Conservation (phyloP, 306 rosid genomes). For the Abrus precatorius region DNA sequence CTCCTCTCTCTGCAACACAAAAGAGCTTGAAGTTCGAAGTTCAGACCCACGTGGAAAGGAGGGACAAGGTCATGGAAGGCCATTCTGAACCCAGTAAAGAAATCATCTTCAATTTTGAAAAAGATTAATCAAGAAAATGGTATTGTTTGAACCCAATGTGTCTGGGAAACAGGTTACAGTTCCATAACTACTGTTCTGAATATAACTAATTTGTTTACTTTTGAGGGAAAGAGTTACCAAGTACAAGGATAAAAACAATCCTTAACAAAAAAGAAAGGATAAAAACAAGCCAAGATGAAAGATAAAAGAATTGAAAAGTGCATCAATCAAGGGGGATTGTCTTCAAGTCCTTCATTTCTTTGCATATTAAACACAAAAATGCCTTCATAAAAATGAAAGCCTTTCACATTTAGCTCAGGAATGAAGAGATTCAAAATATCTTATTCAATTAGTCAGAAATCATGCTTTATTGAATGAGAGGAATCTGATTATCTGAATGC, state of each 20-base stretch:
- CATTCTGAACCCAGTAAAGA: not conserved
- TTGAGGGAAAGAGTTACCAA: not conserved
- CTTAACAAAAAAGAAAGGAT: not conserved
- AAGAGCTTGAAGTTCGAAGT: too few relatives aligned
- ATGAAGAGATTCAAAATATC: not conserved
- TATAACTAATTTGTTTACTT: not conserved
- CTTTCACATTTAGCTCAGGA: conserved; percentile 12
- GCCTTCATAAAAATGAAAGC: not conserved
- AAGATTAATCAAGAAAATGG: not conserved
- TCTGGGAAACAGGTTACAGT: not conserved
- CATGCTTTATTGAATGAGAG: conserved; percentile 20
- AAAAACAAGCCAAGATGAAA: not conserved
- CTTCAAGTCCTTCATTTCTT: not conserved
- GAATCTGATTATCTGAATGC: conserved; percentile 12
- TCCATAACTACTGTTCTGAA: not conserved
- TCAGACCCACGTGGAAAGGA: too few relatives aligned
- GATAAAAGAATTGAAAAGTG: not conserved
- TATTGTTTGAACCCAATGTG: not conserved
- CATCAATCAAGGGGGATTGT: conserved; percentile 7
- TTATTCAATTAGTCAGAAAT: not conserved
- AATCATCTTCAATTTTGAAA: not conserved
- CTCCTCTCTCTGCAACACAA: too few relatives aligned
- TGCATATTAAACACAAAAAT: not conserved
- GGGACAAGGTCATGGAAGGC: not conserved
- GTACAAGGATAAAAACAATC: not conserved